These are phyloP conservation scores for Penicillium alfredii DNA, from an alignment of 495 filamentous ascomycete species.

Conservation along the genomic window DNA sequence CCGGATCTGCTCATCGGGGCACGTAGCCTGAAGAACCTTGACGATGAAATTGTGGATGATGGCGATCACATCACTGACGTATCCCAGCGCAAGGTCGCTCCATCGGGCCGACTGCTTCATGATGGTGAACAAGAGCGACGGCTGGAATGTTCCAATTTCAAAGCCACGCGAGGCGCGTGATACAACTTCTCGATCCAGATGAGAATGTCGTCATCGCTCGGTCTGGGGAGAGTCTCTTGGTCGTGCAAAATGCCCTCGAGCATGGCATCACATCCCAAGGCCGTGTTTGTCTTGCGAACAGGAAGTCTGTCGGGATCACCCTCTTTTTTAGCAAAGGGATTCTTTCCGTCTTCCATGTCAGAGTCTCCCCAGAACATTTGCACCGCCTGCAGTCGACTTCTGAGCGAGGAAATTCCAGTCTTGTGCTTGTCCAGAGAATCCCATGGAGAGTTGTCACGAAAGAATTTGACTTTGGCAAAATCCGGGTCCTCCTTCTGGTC, in stretches of 20 bases:
- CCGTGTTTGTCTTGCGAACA: slow-evolving; percentile 2
- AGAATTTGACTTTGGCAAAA: slow-evolving; percentile 17
- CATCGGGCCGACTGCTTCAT: slow-evolving; percentile 54
- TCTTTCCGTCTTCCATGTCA: no score
- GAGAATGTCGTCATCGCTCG: slow-evolving; percentile 15
- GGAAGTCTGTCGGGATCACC: background rate
- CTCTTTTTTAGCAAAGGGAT: background rate
- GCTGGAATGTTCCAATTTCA: slow-evolving; percentile 36
- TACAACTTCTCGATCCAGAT: slow-evolving; percentile 29
- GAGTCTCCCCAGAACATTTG: no score
- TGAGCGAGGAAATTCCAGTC: no score
- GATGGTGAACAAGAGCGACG: slow-evolving; percentile 34
- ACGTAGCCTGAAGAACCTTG: slow-evolving; percentile 28
- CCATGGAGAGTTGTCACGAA: no score
- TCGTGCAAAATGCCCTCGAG: slow-evolving; percentile 23
- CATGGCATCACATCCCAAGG: slow-evolving; percentile 14
- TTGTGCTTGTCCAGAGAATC: no score
- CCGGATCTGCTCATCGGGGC: slow-evolving; percentile 32
- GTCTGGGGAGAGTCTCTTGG: background rate
- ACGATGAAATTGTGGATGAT: slow-evolving; percentile 45
- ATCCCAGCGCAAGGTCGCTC: slow-evolving; percentile 37
- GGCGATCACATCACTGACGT: slow-evolving; percentile 42
- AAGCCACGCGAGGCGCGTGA: slow-evolving; percentile 28
- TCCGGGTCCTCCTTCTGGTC: slow-evolving; percentile 12
- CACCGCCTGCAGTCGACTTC: no score